Evolutionary conservation across 164 flowering plant species (phyloP).

Genomic region (Taxillus chinensis): DNA sequence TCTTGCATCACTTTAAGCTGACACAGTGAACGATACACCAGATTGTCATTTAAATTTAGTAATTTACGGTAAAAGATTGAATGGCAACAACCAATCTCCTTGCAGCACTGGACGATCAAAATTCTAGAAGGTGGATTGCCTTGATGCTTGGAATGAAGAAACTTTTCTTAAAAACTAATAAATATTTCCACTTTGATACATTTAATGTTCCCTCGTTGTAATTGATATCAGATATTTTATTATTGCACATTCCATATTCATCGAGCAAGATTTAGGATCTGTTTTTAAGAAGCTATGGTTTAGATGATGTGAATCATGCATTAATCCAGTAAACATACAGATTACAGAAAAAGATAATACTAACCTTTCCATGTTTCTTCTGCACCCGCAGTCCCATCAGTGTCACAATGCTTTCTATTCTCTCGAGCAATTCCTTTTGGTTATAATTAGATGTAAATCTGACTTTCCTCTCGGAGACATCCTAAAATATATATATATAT

Average conservation of each 20-base stretch:
- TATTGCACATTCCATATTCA: not conserved
- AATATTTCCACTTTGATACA: too few species aligned
- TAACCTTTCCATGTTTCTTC: constrained; percentile 72
- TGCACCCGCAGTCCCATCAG: constrained; percentile 71
- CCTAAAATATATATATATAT: too few species aligned
- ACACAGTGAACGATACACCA: not conserved
- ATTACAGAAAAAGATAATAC: constrained; percentile 9
- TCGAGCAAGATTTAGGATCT: too few species aligned
- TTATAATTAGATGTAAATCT: constrained; percentile 77
- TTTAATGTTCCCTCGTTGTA: not conserved
- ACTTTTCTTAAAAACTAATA: too few species aligned
- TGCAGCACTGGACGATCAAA: too few species aligned
- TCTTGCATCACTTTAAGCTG: constrained; percentile 65
- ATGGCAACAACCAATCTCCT: too few species aligned
- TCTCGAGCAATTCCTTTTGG: constrained; percentile 56
- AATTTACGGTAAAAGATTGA: too few species aligned
- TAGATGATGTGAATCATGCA: too few species aligned
- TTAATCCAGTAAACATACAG: too few species aligned
- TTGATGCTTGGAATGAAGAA: not conserved
- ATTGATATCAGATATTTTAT: not conserved
- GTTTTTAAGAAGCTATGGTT: too few species aligned
- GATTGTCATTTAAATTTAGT: not conserved
- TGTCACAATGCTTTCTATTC: constrained; percentile 52
- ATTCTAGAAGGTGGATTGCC: too few species aligned
- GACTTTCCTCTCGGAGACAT: constrained; percentile 81